phyloP scores from a whole-genome alignment of 2,329 filamentous ascomycete species.

The Alternaria novae-zelandiae region DNA sequence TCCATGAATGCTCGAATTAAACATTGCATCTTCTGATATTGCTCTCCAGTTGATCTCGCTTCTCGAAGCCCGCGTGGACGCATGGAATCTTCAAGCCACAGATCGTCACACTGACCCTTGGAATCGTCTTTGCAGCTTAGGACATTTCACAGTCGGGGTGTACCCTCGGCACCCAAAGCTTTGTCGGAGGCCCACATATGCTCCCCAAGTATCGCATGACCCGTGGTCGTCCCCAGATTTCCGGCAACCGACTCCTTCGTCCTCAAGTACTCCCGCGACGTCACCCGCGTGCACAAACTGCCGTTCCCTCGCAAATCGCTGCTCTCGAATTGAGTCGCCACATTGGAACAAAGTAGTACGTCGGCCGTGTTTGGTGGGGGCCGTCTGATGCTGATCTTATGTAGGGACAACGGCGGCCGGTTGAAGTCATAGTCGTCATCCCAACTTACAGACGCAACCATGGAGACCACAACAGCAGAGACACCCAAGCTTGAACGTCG shows the following conservation, averaged over 20 bases:
- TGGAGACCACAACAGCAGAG: constrained; percentile 37
- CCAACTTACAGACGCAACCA: constrained; percentile 19
- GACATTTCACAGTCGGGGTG: constrained; percentile 33
- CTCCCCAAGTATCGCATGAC: constrained; percentile 46
- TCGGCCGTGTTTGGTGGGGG: constrained; percentile 3
- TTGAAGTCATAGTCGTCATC: constrained; percentile 7
- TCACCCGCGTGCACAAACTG: constrained; percentile 1
- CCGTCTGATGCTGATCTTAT: constrained; percentile 5
- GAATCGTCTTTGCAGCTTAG: constrained; percentile 32
- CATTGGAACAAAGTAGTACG: constrained; percentile 6
- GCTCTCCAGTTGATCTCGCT: constrained; percentile 43
- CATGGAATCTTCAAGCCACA: constrained; percentile 47
- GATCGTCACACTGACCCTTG: constrained; percentile 41
- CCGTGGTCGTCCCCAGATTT: constrained; percentile 33
- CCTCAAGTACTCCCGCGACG: constrained; percentile 11
- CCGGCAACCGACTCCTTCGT: constrained; percentile 30
- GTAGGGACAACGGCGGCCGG: constrained; percentile 9
- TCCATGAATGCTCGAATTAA: constrained; percentile 33
- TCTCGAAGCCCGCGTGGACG: constrained; percentile 47
- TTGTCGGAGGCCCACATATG: constrained; percentile 44
- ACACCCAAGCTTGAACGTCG: constrained; percentile 41
- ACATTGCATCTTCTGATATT: constrained; percentile 42
- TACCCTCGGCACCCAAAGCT: constrained; percentile 43
- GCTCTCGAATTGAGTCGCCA: neutral
- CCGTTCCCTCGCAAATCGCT: neutral